Evolutionary conservation across 768 basidiomycete species (phyloP).

Genomic region (Tulasnella sp.): DNA sequence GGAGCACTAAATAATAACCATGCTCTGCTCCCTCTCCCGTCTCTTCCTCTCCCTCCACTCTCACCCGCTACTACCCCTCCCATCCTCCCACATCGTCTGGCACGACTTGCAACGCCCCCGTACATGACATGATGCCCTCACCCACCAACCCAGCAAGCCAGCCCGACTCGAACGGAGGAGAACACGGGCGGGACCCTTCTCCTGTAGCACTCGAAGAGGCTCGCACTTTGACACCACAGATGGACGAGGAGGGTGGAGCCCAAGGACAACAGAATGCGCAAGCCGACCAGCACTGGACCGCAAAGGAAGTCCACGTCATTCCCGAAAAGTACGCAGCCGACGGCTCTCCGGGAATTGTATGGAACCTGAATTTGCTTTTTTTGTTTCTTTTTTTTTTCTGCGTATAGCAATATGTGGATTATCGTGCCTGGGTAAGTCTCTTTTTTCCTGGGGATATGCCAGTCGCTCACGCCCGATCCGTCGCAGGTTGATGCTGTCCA

Average conservation of each 20-base stretch:
- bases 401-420: slow-evolving; percentile 14
- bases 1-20: background rate
- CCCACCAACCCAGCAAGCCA: background rate
- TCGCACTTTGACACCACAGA: slow-evolving; percentile 13
- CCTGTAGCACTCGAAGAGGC: background rate
- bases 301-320: slow-evolving; percentile 12
- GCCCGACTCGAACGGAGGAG: background rate
- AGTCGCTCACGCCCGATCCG: background rate
- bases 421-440: slow-evolving; percentile 15
- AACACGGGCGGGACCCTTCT: background rate
- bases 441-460: background rate
- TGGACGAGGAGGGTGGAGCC: background rate
- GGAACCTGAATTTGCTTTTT: background rate
- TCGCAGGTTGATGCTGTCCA: background rate
- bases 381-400: background rate
- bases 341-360: background rate
- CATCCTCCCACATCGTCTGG: background rate
- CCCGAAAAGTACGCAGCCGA: background rate
- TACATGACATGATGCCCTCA: background rate
- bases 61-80: background rate
- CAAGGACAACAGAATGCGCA: background rate
- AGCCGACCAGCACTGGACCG: background rate
- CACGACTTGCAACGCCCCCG: background rate
- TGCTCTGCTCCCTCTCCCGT: background rate
- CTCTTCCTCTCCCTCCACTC: background rate